Evolutionary conservation across 2,329 filamentous ascomycete species (phyloP), one percentile per base, ranked within the genome.

Genomic region (Calonectria fujianensis): DNA sequence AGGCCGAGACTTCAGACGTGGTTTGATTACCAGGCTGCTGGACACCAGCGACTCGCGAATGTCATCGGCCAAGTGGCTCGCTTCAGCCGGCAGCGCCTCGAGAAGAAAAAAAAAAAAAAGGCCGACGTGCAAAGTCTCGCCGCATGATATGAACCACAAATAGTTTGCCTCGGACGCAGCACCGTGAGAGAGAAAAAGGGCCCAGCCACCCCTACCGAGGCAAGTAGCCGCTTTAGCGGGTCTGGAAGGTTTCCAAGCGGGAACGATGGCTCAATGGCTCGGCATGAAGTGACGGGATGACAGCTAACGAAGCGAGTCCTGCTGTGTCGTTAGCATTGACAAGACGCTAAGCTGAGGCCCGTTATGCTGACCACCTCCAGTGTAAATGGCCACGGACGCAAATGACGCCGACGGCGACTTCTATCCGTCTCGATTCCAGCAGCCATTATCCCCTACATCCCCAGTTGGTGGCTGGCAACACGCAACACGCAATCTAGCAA

Each of bases 211-310:
- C 52, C 69, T 50, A 57, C 59, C 69, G 20, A 52, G 20, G 45
- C 27, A 72, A 59, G 45, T 48, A 68, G 70, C 70, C 64, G 51
- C 67, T 52, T 31, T 69, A 59, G 71, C 71, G 71, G 66, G 71
- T 73, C 66, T 73, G 51, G 66, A 73, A 73, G 51, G 71, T 59
- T 70, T 66, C 66, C 59, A 65, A 45, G 71, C 51, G 67, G 45
- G 61, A 35, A 52, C 27, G 39, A 63, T 63, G 57, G 57, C 57
- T 63, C 41, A 61, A 37, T 48, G 37, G 50, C 50, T 69, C 66
- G 65, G 71, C 71, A 65, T 69, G 20, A 48, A 57, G 29, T 65
- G 65, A 66, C 71, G 57, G 71, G 70, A 72, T 68, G 70, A 59
- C 70, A 72, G 70, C 51, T 72, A 35, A 41, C n/a, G 48, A 65